phyloP scores from a whole-genome alignment of 306 rosid genomes.

The Fagus sylvatica region DNA sequence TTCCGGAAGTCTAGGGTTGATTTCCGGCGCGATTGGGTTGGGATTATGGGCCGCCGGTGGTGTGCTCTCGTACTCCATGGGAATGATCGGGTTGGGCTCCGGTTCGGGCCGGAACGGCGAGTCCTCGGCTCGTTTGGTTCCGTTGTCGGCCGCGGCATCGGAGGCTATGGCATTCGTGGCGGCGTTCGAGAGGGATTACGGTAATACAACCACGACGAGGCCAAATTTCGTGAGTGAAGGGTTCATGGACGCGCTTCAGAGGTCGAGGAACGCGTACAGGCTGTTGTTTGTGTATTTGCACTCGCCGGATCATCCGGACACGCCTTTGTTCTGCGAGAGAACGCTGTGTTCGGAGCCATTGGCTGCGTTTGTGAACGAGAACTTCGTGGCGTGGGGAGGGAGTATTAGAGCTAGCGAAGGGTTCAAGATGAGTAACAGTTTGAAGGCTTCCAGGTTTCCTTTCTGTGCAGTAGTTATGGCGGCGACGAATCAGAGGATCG shows the following conservation, averaged over 20 bases:
- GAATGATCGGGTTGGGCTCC: constrained; percentile 70
- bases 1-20: constrained; percentile 76
- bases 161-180: constrained; percentile 75
- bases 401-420: constrained; percentile 90
- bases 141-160: constrained; percentile 57
- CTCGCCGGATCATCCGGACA: constrained; percentile 95
- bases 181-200: constrained; percentile 75
- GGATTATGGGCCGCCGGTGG: constrained; percentile 98
- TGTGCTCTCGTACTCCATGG: constrained; percentile 78
- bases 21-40: constrained; percentile 81
- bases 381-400: constrained; percentile 96
- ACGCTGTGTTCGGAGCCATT: constrained; percentile 69
- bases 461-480: constrained; percentile 97
- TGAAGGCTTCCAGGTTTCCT: constrained; percentile 90
- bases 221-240: constrained; percentile 85
- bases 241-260: constrained; percentile 86
- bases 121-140: constrained; percentile 53
- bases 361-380: constrained; percentile 70
- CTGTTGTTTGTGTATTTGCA: constrained; percentile 87
- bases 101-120: constrained; percentile 28
- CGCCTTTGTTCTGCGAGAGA: constrained; percentile 75
- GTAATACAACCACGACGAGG: constrained; percentile 22
- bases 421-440: constrained; percentile 94
- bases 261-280: constrained; percentile 73
- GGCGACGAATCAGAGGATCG: constrained; percentile 89